Evolutionary conservation across 2,329 filamentous ascomycete genomes (phyloP), one percentile per base, ranked within the genome.

Genomic region (Ophiostoma triangulosporum): DNA sequence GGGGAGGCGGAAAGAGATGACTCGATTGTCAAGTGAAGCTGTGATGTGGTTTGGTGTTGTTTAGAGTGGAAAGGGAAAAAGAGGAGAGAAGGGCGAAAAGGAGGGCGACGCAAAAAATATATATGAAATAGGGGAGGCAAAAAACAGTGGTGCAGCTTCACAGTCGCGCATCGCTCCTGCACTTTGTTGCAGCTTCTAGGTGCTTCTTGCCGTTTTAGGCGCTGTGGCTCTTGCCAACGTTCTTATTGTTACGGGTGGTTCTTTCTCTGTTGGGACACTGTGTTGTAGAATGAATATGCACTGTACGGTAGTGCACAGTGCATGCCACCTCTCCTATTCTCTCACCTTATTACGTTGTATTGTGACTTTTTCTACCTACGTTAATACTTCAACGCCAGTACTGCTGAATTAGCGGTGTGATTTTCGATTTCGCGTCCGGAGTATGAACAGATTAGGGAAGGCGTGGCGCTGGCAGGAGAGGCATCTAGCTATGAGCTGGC

Each of bases 41-140:
- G 66, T 29, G 68, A 67, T 70, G 68, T 66, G 65, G 65, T 65
- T 24, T 60, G 64, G 63, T 63, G 65, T 65, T 67, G 61, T 63
- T 66, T 56, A 54, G 54, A 56, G 55, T 58, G 60, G 45, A 51
- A 38, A 56, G 58, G 62, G 36, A 56, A 65, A 66, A 64, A 62
- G 60, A 60, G 58, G 60, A 61, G 61, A 60, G 59, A 60, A 58
- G 57, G 24, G 8, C 50, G 29, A 50, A 61, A 60, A 60, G 60
- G 58, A 58, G 61, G 59, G 60, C 59, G 61, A 60, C 61, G 57
- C 57, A 52, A 58, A 61, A 64, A 67, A 65, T 66, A 68, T 63
- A 65, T 64, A 66, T 64, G 9, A 29, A 32, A 53, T 50, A 38
- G 56, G 51, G 55, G 52, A 55, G 55, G 46, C 51, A 48, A 56